Base-by-base conservation (phyloP, 1,284 basidiomycete species). In the Leccinum pachyderme region DNA sequence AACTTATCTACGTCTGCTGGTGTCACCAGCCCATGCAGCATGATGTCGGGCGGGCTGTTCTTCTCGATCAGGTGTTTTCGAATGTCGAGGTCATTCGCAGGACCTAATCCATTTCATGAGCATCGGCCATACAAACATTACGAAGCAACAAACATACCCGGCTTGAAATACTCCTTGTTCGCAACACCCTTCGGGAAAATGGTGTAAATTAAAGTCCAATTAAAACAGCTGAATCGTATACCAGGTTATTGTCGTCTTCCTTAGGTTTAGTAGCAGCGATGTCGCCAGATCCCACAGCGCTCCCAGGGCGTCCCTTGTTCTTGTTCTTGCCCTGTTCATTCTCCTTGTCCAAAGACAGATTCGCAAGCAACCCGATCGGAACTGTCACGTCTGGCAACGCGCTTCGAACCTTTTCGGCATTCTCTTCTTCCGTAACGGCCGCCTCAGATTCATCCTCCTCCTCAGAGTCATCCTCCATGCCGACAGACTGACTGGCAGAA, bases 1-100 rank as follows among this genome's bases (percentile, higher is more conserved):
- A 94, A 72, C 60, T 85, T 86, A 54, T 93, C 85, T 7, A 93
- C 90, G 62, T 94, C 92, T 50, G 84, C 82, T 0, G 87, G 83
- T 1, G 85, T 86, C 46, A 94, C 88, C 35, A 93, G 74, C 15
- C 89, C 89, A 60, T 91, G 87, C 0, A 92, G 82, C 47, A 94
- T 67, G 55, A 94, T 91, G 66, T 93, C 90, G 0, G 91, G 91
- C 0, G 88, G 87, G 63, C 81, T 86, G 61, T 91, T 86, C 56
- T 83, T 82, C 63, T 93, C 90, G 52, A 92, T 91, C 63, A 93
- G 74, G 49, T 80, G 79, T 52, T 86, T 86, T 15, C 91, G 81
- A 51, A 86, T 81, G 29, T 73, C 77, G 43, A 89, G 77, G 65
- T 90, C 79, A 55, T 81, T 84, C 2, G 85, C 84, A 39, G 88